phyloP scores from a whole-genome alignment of 768 basidiomycete genomes.

The Rhizopogon vinicolor region DNA sequence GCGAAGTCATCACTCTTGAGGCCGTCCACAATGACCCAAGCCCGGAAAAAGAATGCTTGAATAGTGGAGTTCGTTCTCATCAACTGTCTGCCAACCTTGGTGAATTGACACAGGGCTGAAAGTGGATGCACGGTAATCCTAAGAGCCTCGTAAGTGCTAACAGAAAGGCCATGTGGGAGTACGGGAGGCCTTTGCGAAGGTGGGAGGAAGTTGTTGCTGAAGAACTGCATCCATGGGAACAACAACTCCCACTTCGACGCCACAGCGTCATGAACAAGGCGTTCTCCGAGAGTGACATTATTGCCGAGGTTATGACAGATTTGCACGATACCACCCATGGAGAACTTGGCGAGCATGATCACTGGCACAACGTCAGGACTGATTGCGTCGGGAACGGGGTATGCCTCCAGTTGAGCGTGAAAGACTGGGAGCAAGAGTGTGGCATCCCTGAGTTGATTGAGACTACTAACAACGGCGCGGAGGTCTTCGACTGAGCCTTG shows the following conservation, averaged over 20 bases:
- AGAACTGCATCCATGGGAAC: slow-evolving; percentile 5
- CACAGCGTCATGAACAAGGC: background rate
- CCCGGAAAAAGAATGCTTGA: slow-evolving; percentile 1
- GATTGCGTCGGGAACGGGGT: background rate
- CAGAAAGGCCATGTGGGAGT: background rate
- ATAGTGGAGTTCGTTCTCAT: background rate
- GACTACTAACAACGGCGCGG: background rate
- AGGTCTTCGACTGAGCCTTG: slow-evolving; percentile 1
- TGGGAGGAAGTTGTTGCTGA: background rate
- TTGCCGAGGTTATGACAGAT: background rate
- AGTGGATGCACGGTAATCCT: slow-evolving; percentile 1
- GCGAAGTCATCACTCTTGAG: background rate
- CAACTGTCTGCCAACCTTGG: background rate
- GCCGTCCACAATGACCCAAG: background rate
- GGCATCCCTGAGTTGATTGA: background rate
- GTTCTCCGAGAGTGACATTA: background rate
- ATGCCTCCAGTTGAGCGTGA: background rate
- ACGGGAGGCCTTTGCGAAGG: background rate
- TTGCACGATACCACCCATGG: slow-evolving; percentile 2
- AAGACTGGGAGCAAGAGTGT: background rate
- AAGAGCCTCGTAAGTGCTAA: slow-evolving; percentile 1
- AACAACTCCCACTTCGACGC: slow-evolving; percentile 3
- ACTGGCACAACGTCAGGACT: background rate
- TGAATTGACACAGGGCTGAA: slow-evolving; percentile 1
- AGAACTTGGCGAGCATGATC: slow-evolving; percentile 3